Evolutionary conservation across 441 rosid species (phyloP), one percentile per base, ranked within the genome.

Genomic region (Francoa sonchifolia): DNA sequence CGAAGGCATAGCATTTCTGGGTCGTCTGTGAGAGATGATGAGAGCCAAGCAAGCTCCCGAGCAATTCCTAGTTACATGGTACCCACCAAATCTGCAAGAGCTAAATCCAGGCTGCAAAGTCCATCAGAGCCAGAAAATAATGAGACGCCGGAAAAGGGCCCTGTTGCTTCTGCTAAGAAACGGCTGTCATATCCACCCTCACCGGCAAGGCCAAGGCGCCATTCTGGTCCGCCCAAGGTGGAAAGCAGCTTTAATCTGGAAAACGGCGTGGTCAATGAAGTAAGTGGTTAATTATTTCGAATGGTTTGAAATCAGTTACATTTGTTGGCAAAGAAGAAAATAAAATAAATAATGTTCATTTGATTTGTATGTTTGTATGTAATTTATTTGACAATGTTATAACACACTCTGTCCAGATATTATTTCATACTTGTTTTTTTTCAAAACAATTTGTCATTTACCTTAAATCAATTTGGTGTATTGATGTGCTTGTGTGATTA

Each of bases 1-100:
- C 57, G 78, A 36, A 69, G 80, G 65, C 84, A 74, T 28, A 74
- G 65, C 65, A 68, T 73, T 12, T 79, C 71, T 37, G 79, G 88
- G 22, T 59, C 80, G 14, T 50, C 64, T 0, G 72, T 76, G 29
- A 59, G 74, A 36, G 95, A 89, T 32, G 86, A 89, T 20, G 87
- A 79, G 64, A 65, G 71, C 50, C 57, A 73, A 16, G 55, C 59
- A n/a, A 52, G 72, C 63, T 71, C 75, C 8, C 62, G 63, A 4
- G 50, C 53, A 2, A 54, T 72, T 47, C 89, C 70, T 6, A 60
- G 85, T 42, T 77, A 77, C 59, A 77, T 65, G 75, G 75, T 63
- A 15, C 62, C 69, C 6, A 57, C 89, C 0, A 48, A 67, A 36
- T 46, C 79, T 26, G 68, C 72, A 32, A 59, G 74, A 54, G 75